Base-by-base conservation (phyloP, 2,329 filamentous ascomycete species). In the Fusarium sp. region DNA sequence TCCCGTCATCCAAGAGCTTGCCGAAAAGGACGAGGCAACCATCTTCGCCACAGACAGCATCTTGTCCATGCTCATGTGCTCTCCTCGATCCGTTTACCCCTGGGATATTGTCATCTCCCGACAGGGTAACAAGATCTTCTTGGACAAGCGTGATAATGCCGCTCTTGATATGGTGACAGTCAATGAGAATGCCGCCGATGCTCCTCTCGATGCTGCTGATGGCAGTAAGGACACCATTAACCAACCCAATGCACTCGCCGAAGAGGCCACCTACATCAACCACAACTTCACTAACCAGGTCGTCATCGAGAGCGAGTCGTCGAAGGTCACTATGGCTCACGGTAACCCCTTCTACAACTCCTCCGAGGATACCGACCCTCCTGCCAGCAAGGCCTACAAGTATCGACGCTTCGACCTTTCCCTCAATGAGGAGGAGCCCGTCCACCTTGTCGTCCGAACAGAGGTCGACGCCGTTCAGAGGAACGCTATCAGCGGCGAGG, bases 201-300 rank as follows among this genome's bases (percentile, higher is more conserved):
- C 95, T 31, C 96, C 96, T 41, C 89, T 98, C 58, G 96, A 99
- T 82, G 90, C 93, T 33, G 91, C 94, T 63, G 95, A 98, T 79
- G 94, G 94, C 78, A 94, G 94, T 86, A 97, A 97, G 85, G 96
- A 99, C 81, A 87, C 89, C 74, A 92, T 99, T 84, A 99, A 99
- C 89, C 94, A 94, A 80, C 96, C 96, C n/a, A 86, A 87, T 61
- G 94, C 95, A 59, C 91, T 99, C 64, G 95, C 97, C 79, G 92
- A 98, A 83, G 96, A 99, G 85, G 96, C 96, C 61, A 99, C 96
- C 57, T 97, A 98, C 87, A 99, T 99, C 89, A 99, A 99, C 90
- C 96, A 98, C 89, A 97, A 98, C 87, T 99, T 99, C 83, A 93
- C 94, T 76, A 94, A 97, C 83, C 96, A 99, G 87, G 94, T 97